phyloP scores from a whole-genome alignment of 805 yeast species.

The Barnettozyma sp. region DNA sequence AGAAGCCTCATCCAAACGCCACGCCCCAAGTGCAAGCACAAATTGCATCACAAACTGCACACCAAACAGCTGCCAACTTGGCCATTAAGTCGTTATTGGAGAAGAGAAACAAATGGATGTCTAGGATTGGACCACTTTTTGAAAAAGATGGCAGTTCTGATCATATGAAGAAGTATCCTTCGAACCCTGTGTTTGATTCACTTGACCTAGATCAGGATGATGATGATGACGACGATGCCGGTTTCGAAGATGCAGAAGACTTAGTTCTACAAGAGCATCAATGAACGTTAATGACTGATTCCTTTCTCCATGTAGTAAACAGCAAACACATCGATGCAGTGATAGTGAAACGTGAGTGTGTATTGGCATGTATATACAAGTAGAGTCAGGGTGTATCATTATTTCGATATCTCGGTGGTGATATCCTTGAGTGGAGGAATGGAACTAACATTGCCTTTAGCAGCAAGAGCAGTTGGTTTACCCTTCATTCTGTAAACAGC shows the following conservation, averaged over 20 bases:
- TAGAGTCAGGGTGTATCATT: too few relatives aligned
- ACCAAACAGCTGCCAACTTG: slow-evolving; percentile 67
- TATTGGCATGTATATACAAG: too few relatives aligned
- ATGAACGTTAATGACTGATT: slow-evolving; percentile 3
- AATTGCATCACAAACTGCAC: slow-evolving; percentile 31
- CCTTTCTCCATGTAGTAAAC: too few relatives aligned
- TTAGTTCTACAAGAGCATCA: slow-evolving; percentile 21
- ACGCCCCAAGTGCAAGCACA: slow-evolving; percentile 28
- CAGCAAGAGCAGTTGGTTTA: slow-evolving; percentile 86
- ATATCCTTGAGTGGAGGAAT: slow-evolving; percentile 66
- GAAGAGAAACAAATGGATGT: slow-evolving; percentile 83
- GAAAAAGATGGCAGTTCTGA: slow-evolving; percentile 26
- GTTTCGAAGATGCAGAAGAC: slow-evolving; percentile 30
- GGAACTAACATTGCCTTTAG: slow-evolving; percentile 71
- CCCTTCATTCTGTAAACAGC: slow-evolving; percentile 73
- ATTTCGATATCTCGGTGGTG: slow-evolving; percentile 30
- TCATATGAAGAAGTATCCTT: slow-evolving; percentile 20
- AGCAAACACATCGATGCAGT: too few relatives aligned
- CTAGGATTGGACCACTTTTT: slow-evolving; percentile 83
- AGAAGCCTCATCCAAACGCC: slow-evolving; percentile 24
- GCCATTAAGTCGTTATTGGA: slow-evolving; percentile 77
- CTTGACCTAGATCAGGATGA: slow-evolving; percentile 27
- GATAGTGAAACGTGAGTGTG: too few relatives aligned
- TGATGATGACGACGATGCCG: slow-evolving; percentile 21
- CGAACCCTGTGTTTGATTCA: slow-evolving; percentile 18